Evolutionary conservation across 192 early-diverging fungal genomes (phyloP).

Genomic region (Glomus cerebriforme): DNA sequence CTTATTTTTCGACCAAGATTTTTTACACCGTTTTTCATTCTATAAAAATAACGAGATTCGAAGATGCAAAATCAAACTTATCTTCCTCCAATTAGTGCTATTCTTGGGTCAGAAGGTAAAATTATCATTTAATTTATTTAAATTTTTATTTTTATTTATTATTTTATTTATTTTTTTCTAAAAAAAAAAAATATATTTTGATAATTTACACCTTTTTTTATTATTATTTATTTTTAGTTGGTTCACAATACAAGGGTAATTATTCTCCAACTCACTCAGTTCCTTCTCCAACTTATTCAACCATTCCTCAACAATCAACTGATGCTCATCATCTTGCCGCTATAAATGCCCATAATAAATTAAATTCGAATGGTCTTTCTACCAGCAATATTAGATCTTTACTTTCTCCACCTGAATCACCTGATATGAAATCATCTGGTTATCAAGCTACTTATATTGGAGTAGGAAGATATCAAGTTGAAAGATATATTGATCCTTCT

Average conservation of each 20-base stretch:
- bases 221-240: background rate
- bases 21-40: background rate
- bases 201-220: too few relatives aligned
- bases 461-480: background rate
- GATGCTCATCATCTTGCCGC: background rate
- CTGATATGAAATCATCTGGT: background rate
- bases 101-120: background rate
- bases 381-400: background rate
- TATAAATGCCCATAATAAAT: background rate
- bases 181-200: too few relatives aligned
- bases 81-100: background rate
- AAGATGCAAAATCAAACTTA: background rate
- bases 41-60: background rate
- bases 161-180: background rate
- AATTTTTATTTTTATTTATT: too few relatives aligned
- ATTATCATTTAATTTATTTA: too few relatives aligned
- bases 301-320: background rate
- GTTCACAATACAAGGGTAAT: background rate
- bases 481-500: background rate
- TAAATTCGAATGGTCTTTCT: background rate
- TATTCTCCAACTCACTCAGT: background rate
- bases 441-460: too few relatives aligned
- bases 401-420: constrained; percentile 11
- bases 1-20: too few relatives aligned
- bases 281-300: background rate